Percentiles rank a stretch among this genome's conserved stretches.
Conservation (phyloP, 2,329 filamentous ascomycete species). For the Penicillium griseofulvum region DNA sequence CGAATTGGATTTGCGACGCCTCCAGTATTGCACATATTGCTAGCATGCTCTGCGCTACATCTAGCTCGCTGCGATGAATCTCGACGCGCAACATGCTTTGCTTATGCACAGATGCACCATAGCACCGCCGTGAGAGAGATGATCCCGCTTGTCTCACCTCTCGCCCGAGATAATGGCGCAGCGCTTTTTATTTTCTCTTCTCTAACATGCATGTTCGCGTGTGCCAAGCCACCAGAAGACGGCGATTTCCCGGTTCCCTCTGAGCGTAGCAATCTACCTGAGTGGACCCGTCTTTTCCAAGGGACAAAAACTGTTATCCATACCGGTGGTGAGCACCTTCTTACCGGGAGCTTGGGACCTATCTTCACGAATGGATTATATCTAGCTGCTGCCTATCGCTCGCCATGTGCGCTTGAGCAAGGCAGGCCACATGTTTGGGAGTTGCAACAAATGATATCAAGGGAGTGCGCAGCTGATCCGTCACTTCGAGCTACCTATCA, state of each 20-base stretch:
- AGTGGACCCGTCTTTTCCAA: slow-evolving; percentile 41
- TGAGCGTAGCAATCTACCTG: slow-evolving; percentile 32
- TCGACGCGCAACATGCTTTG: slow-evolving; percentile 40
- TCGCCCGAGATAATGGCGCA: slow-evolving; percentile 35
- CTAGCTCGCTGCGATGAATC: slow-evolving; percentile 44
- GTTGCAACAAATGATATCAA: slow-evolving; percentile 8
- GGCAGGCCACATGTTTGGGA: slow-evolving; percentile 12
- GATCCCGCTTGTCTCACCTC: slow-evolving; percentile 32
- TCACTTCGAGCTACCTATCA: slow-evolving; percentile 7
- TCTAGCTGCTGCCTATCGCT: neutral
- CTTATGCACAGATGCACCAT: slow-evolving; percentile 40
- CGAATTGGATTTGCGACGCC: slow-evolving; percentile 48
- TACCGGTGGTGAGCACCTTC: slow-evolving; percentile 23
- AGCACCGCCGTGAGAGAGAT: slow-evolving; percentile 33
- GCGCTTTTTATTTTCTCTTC: slow-evolving; percentile 43
- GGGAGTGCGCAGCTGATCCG: slow-evolving; percentile 2
- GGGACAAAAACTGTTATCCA: slow-evolving; percentile 37
- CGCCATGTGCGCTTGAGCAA: neutral
- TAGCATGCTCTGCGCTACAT: slow-evolving; percentile 53
- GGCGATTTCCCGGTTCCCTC: slow-evolving; percentile 38
- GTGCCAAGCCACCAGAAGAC: slow-evolving; percentile 35
- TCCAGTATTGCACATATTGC: slow-evolving; percentile 50
- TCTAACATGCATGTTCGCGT: slow-evolving; percentile 38
- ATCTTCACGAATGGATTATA: slow-evolving; percentile 16
- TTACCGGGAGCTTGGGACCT: slow-evolving; percentile 6